Percentiles rank a stretch among this genome's conserved stretches.
Evolutionary conservation across 345 rosid species (phyloP).

Genomic region (Conringia planisiliqua): DNA sequence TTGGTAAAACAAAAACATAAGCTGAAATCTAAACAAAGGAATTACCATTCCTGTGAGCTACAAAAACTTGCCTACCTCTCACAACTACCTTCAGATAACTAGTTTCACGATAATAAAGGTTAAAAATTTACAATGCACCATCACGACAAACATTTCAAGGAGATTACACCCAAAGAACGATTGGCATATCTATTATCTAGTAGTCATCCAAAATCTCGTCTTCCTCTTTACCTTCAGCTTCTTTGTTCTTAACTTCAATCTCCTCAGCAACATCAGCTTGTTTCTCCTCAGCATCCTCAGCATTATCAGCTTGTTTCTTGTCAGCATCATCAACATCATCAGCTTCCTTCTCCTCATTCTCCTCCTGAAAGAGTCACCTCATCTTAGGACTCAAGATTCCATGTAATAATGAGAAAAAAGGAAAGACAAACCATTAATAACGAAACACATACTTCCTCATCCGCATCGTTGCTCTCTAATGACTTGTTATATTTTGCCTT

Average conservation of each 20-base stretch:
- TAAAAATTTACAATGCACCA: conserved; percentile 21
- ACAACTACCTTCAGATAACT: conserved; percentile 3
- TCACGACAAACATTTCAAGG: background rate
- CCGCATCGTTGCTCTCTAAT: conserved; percentile 35
- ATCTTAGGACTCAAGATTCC: background rate
- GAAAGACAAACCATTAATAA: background rate
- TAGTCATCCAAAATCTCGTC: conserved; percentile 45
- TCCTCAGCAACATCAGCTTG: conserved; percentile 31
- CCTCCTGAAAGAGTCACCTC: conserved; percentile 35
- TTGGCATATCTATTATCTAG: conserved; percentile 12
- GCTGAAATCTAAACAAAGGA: background rate
- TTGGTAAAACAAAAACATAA: background rate
- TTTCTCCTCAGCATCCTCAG: conserved; percentile 32
- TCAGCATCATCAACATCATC: conserved; percentile 30
- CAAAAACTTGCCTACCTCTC: conserved; percentile 2
- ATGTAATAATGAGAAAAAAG: background rate
- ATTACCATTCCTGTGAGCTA: background rate
- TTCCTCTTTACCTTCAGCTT: conserved; percentile 33
- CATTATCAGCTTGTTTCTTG: conserved; percentile 11
- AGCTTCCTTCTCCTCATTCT: conserved; percentile 5
- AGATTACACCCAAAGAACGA: background rate
- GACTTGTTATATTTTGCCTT: conserved; percentile 60
- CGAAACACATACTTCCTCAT: conserved; percentile 39
- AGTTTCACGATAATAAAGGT: background rate
- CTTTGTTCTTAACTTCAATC: conserved; percentile 32